These are phyloP conservation scores for Didymosphaeria variabile DNA, from an alignment of 2,329 filamentous ascomycete genomes.

Conservation along the genomic window DNA sequence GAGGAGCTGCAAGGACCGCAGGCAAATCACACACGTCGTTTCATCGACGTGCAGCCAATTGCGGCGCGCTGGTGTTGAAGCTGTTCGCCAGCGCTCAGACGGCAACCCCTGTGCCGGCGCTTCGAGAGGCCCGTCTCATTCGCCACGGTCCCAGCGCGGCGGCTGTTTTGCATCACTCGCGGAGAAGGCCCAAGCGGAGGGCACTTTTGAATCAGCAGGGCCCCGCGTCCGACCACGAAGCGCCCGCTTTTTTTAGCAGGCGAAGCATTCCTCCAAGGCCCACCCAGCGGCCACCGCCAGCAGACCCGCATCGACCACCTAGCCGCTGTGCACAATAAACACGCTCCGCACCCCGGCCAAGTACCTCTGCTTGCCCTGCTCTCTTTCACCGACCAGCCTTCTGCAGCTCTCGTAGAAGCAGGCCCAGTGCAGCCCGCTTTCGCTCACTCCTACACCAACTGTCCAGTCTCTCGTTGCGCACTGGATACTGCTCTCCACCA, in stretches of 20 bases:
- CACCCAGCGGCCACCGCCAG: constrained; percentile 45
- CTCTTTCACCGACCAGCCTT: constrained; percentile 35
- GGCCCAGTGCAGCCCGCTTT: constrained; percentile 13
- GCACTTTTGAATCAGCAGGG: constrained; percentile 25
- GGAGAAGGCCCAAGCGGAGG: constrained; percentile 21
- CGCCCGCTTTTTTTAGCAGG: constrained; percentile 44
- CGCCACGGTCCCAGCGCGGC: constrained; percentile 29
- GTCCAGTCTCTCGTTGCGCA: constrained; percentile 42
- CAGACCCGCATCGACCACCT: constrained; percentile 38
- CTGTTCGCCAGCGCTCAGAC: constrained; percentile 24
- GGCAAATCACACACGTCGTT: constrained; percentile 48
- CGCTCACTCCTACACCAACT: constrained; percentile 28
- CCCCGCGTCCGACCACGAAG: constrained; percentile 29
- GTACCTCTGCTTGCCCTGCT: constrained; percentile 32
- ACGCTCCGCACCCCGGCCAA: constrained; percentile 36
- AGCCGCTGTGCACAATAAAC: constrained; percentile 45
- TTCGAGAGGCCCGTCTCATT: constrained; percentile 35
- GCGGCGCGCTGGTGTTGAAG: constrained; percentile 24
- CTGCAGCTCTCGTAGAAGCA: constrained; percentile 23
- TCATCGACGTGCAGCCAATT: constrained; percentile 39
- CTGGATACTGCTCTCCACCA: constrained; percentile 36
- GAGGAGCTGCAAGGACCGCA: constrained; percentile 47
- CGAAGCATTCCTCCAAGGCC: constrained; percentile 31
- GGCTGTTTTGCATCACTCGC: constrained; percentile 41
- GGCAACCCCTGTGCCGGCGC: constrained; percentile 39